phyloP scores from a whole-genome alignment of 768 basidiomycete genomes.

The Pulveroboletus ravenelii region DNA sequence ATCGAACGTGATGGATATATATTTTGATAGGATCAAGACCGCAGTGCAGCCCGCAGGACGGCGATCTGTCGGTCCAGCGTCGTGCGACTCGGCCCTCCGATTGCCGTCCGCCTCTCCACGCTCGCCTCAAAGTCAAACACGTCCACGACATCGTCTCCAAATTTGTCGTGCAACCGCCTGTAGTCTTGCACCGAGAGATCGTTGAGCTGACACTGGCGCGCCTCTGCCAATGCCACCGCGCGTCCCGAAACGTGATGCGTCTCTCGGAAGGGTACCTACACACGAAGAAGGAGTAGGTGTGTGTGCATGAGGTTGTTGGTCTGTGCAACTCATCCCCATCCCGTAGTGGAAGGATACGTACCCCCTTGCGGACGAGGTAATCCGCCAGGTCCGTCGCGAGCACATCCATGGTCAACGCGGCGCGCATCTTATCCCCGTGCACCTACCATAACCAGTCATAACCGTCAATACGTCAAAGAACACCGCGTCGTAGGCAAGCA shows the following conservation, averaged over 20 bases:
- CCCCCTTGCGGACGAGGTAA: constrained; percentile 97
- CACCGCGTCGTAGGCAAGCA: not conserved
- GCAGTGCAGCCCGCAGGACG: constrained; percentile 59
- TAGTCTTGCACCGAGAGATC: constrained; percentile 78
- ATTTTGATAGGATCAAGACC: constrained; percentile 15
- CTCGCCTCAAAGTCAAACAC: constrained; percentile 96
- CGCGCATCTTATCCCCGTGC: constrained; percentile 83
- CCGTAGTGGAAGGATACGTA: constrained; percentile 38
- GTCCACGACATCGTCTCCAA: constrained; percentile 71
- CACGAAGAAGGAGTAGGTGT: not conserved
- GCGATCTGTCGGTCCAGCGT: constrained; percentile 86
- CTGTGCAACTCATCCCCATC: not conserved
- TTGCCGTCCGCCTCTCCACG: constrained; percentile 86
- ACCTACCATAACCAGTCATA: constrained; percentile 48
- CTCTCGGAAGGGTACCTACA: constrained; percentile 93
- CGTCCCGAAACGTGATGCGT: constrained; percentile 98
- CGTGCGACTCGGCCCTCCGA: constrained; percentile 83
- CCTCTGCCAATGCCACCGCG: constrained; percentile 91
- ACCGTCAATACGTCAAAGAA: not conserved
- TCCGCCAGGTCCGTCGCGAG: constrained; percentile 98
- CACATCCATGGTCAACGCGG: constrained; percentile 93
- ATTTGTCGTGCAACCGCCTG: constrained; percentile 67
- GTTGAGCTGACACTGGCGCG: constrained; percentile 73
- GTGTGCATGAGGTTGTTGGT: too few species aligned
- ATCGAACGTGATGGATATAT: not conserved